phyloP scores from a whole-genome alignment of 1,284 basidiomycete species.

The Mycena sp. region DNA sequence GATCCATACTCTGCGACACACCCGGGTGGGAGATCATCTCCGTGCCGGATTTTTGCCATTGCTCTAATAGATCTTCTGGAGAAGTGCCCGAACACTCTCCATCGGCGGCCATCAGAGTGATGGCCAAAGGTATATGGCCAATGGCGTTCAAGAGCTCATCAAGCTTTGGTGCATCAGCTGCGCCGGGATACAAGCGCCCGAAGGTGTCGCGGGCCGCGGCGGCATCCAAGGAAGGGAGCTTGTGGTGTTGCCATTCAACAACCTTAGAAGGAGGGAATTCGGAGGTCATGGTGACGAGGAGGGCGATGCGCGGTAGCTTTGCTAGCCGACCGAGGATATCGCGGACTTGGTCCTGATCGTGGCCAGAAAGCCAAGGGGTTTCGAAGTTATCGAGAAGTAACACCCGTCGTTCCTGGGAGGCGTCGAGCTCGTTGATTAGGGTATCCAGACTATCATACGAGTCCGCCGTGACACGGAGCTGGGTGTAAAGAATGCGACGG shows the following conservation, averaged over 20 bases:
- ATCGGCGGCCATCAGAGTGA: conserved; percentile 17
- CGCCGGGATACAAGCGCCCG: neutral
- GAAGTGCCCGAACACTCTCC: conserved; percentile 17
- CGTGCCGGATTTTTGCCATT: conserved; percentile 26
- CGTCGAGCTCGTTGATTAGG: conserved; percentile 22
- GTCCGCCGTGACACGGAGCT: conserved; percentile 7
- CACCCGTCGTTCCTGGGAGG: conserved; percentile 18
- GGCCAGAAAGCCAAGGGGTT: conserved; percentile 27
- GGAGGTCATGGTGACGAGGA: conserved; percentile 34
- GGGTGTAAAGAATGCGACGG: conserved; percentile 25
- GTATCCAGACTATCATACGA: conserved; percentile 17
- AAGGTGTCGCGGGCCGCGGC: neutral
- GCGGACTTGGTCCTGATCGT: conserved; percentile 16
- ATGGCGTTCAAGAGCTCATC: conserved; percentile 15
- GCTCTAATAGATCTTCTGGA: conserved; percentile 25
- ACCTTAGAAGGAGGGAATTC: conserved; percentile 10
- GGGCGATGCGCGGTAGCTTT: conserved; percentile 23
- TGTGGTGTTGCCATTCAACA: conserved; percentile 16
- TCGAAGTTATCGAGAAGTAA: conserved; percentile 37
- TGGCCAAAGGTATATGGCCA: conserved; percentile 22
- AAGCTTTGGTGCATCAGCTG: neutral
- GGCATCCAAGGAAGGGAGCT: conserved; percentile 4
- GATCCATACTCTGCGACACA: conserved; percentile 3
- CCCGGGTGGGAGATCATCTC: conserved; percentile 7
- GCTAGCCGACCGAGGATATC: conserved; percentile 27